Evolutionary conservation across 2,329 filamentous ascomycete species (phyloP), one percentile per base, ranked within the genome.

Genomic region (Colletotrichum chlorophyti): DNA sequence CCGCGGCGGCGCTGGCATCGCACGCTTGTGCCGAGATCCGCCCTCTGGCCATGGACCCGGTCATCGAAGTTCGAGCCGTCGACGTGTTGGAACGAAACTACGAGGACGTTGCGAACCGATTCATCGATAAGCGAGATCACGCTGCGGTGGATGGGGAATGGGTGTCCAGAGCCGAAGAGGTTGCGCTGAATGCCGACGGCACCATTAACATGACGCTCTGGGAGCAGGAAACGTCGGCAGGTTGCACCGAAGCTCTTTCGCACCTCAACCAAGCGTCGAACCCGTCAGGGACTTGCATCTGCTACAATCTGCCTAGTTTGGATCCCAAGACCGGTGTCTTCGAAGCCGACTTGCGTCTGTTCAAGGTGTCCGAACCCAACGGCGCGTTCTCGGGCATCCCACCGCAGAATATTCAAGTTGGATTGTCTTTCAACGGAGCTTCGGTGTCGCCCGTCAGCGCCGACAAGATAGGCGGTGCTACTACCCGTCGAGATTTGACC

Each of bases 261-360:
- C 70, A 74, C 23, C 78, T 92, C 45, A 76, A 78, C 12, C 76
- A 80, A 59, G 83, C 86, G 37, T 82, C 83, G 21, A 94, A 93
- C 64, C 89, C 90, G 5, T 89, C 90, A 9, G 91, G 91, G 47
- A 84, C 91, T 43, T 89, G 88, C 58, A 84, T 91, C 43, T 96
- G 91, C 81, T 95, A 94, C 77, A 96, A 95, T 70, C 74, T 96
- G 21, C 87, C 88, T 0, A 85, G 84, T 34, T 81, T 92, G 55
- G 83, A 94, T 74, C 85, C 83, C 65, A 72, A 73, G 5, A 87
- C 83, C 1, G 91, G 91, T 26, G 77, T 86, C 14, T 95, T 95
- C 70, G 84, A 90, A 72, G 90, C 91, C 26, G 91, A 95, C 69
- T 73, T 95, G 47, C 82, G 91, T 51, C 77, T 95, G 59, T 95